These are phyloP conservation scores for Papilionanthe hybrid DNA, from an alignment of 116 monocot genomes.

Conservation along the genomic window DNA sequence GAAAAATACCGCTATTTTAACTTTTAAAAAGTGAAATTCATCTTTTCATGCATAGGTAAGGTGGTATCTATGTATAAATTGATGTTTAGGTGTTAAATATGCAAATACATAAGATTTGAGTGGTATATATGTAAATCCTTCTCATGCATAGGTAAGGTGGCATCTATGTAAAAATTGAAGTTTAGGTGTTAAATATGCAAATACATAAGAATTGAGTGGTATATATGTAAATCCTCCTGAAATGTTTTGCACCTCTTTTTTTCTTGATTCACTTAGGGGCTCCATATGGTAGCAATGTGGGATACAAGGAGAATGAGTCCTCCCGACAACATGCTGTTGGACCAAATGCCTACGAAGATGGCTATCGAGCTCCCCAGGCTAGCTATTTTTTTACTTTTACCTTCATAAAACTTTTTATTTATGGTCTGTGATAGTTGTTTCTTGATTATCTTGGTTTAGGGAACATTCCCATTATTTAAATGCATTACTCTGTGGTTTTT, in stretches of 20 bases:
- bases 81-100: too few species aligned
- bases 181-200: too few species aligned
- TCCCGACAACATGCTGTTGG: conserved; percentile 28
- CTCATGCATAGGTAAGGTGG: too few species aligned
- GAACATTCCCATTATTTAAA: not conserved
- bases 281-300: conserved; percentile 25
- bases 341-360: conserved; percentile 51
- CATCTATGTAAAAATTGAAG: too few species aligned
- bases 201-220: too few species aligned
- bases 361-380: conserved; percentile 39
- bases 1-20: too few species aligned
- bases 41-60: too few species aligned
- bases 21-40: too few species aligned
- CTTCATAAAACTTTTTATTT: not conserved
- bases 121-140: too few species aligned
- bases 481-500: not conserved
- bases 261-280: conserved; percentile 25
- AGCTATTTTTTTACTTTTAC: conserved; percentile 2
- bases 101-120: too few species aligned
- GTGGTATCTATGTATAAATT: too few species aligned
- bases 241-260: not conserved
- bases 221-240: too few species aligned
- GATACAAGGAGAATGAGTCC: conserved; percentile 43
- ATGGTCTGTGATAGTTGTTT: not conserved
- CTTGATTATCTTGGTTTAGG: not conserved